A percentile compares a stretch with the other conserved stretches of the same genome.
Evolutionary conservation across 768 basidiomycete species (phyloP).

Genomic region (Xerocomellus dryophilus): DNA sequence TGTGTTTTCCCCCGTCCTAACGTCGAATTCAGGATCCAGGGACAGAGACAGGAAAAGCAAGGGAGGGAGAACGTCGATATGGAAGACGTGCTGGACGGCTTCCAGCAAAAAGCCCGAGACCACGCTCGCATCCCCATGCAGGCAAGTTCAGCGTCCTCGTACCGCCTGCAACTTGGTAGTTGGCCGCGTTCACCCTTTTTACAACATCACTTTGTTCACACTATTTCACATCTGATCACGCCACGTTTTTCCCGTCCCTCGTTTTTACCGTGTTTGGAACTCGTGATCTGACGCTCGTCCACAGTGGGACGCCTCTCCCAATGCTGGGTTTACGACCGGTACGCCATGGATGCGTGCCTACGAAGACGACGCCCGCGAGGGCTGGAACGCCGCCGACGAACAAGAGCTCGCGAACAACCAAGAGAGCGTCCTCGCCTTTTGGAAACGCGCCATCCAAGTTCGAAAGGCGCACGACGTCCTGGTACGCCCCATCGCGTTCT

Average conservation of each 20-base stretch:
- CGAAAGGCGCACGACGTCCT: conserved; percentile 54
- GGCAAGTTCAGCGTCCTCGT: conserved; percentile 31
- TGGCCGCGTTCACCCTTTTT: too few relatives aligned
- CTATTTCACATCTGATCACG: too few relatives aligned
- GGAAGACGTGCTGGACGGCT: conserved; percentile 54
- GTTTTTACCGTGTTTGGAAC: not conserved
- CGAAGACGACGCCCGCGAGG: conserved; percentile 50
- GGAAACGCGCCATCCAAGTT: conserved; percentile 50
- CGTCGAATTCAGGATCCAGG: conserved; percentile 34
- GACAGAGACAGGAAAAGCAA: conserved; percentile 33
- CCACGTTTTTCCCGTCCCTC: not conserved
- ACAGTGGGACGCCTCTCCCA: conserved; percentile 53
- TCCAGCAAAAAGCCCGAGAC: conserved; percentile 65
- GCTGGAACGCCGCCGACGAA: conserved; percentile 47
- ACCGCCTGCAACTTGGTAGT: not conserved
- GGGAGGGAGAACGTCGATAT: conserved; percentile 50
- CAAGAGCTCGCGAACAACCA: not conserved
- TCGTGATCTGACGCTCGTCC: not conserved
- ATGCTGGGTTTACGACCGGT: conserved; percentile 65
- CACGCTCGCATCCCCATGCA: conserved; percentile 71
- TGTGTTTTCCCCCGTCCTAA: not conserved
- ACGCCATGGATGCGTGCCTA: conserved; percentile 75
- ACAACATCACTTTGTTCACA: not conserved
- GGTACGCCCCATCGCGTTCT: conserved; percentile 31
- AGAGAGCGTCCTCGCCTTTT: conserved; percentile 59